Percentiles rank a stretch among this genome's conserved stretches.
These are phyloP conservation scores for Diaporthe sp. DNA, from an alignment of 2,329 filamentous ascomycete species.

Conservation along the genomic window DNA sequence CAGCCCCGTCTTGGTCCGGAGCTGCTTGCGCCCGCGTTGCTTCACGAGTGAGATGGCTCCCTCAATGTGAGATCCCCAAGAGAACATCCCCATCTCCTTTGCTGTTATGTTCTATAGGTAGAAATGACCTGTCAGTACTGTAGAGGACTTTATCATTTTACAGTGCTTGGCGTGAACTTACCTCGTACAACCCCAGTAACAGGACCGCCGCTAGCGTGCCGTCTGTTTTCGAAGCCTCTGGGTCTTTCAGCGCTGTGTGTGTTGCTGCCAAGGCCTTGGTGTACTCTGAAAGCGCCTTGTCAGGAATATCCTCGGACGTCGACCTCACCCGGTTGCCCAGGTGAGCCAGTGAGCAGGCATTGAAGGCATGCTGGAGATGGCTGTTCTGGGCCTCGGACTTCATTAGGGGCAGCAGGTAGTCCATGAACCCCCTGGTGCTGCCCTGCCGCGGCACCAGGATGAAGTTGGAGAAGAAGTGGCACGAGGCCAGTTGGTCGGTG, in stretches of 20 bases:
- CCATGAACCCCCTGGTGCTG: conserved; percentile 68
- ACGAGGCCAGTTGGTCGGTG: conserved; percentile 68
- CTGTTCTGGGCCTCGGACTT: conserved; percentile 57
- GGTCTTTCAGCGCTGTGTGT: conserved; percentile 66
- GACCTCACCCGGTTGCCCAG: conserved; percentile 64
- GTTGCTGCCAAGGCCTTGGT: conserved; percentile 67
- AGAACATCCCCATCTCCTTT: conserved; percentile 65
- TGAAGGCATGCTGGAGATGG: conserved; percentile 70
- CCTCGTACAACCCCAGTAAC: conserved; percentile 72
- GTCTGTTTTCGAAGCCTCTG: conserved; percentile 64
- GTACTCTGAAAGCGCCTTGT: conserved; percentile 65
- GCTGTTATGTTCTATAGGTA: conserved; percentile 62
- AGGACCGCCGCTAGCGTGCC: conserved; percentile 71
- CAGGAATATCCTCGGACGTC: conserved; percentile 50
- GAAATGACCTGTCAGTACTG: neutral
- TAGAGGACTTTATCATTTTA: neutral
- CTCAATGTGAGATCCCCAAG: conserved; percentile 75
- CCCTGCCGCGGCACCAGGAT: conserved; percentile 66
- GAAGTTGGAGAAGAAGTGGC: conserved; percentile 73
- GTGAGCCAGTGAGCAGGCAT: conserved; percentile 70
- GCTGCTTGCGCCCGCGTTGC: conserved; percentile 67
- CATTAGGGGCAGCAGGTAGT: conserved; percentile 70
- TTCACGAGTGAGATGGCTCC: conserved; percentile 74
- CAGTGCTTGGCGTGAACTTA: conserved; percentile 43
- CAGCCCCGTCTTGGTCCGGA: conserved; percentile 65